Base-by-base conservation (phyloP, 306 rosid species). In the Inga laurina region DNA sequence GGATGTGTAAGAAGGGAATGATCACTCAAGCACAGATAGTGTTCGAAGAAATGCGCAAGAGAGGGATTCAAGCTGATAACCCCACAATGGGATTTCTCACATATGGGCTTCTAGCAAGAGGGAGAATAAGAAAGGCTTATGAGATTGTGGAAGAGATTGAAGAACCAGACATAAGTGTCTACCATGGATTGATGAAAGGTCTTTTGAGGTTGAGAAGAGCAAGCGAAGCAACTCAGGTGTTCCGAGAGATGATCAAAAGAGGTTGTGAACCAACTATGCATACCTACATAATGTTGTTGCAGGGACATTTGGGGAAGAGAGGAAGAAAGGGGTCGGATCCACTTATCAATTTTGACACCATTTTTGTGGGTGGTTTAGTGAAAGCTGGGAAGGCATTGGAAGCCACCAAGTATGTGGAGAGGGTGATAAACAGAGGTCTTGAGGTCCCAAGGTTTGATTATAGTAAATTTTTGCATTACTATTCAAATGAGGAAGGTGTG, bases 361-460 rank as follows among this genome's bases (percentile, higher is more conserved):
- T 95, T 75, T 94, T 94, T 79, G 97, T 94, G 80, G 98, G 98
- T 37, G 91, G 91, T 43, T 48, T 89, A 83, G 90, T 89, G 81
- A 89, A 86, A 81, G 90, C 69, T 0, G 88, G 91, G 4, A 85
- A 73, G 76, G 84, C 91, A 3, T 48, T 87, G 75, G 97, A 95
- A 80, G 94, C 95, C 45, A 84, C 86, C 6, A 93, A 95, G 91
- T 95, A 88, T 81, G 97, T 92, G 73, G 98, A 95, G 90, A 95
- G 97, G 88, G 56, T 82, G 59, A 80, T 85, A 84, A 77, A 89
- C 54, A 85, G 90, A 75, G 98, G 97, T 56, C 83, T 92, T 74
- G 97, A 95, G 87, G 96, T 95, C 16, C 98, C 96, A 13, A 95
- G 94, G 78, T 95, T 93, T 78, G 93, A 95, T 76, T 95, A 95